Percentiles rank a stretch among this genome's conserved stretches.
phyloP scores from a whole-genome alignment of 2,329 filamentous ascomycete species.

The Fusarium sp. region DNA sequence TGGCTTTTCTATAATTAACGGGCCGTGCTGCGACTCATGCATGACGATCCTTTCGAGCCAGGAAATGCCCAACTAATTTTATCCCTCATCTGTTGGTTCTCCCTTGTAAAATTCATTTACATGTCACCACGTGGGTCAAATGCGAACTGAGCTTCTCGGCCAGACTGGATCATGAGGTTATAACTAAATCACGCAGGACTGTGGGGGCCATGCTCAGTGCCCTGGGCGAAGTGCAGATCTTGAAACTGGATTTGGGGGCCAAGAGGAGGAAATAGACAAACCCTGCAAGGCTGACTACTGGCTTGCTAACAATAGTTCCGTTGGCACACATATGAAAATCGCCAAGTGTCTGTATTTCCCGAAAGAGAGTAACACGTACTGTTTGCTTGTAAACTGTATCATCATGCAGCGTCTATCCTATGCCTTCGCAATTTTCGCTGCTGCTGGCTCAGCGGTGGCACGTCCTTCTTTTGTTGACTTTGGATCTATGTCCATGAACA shows the following conservation, averaged over 20 bases:
- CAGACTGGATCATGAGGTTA: not conserved
- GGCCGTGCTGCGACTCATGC: not conserved
- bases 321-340: not conserved
- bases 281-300: not conserved
- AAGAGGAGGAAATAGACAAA: not conserved
- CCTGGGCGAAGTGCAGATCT: not conserved
- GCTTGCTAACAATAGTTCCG: not conserved
- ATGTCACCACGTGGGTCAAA: not conserved
- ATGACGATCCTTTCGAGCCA: not conserved
- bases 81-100: not conserved
- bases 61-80: not conserved
- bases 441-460: not conserved
- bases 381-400: not conserved
- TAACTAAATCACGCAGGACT: not conserved
- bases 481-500: not conserved
- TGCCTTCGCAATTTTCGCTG: not conserved
- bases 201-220: not conserved
- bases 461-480: not conserved
- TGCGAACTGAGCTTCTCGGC: not conserved
- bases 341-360: not conserved
- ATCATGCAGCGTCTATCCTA: not conserved
- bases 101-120: not conserved
- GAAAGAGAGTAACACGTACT: not conserved
- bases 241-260: not conserved
- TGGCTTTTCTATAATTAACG: not conserved